Percentiles rank a stretch among this genome's conserved stretches.
phyloP scores from a whole-genome alignment of 163 green algal species.

The Chlorella variabilis region DNA sequence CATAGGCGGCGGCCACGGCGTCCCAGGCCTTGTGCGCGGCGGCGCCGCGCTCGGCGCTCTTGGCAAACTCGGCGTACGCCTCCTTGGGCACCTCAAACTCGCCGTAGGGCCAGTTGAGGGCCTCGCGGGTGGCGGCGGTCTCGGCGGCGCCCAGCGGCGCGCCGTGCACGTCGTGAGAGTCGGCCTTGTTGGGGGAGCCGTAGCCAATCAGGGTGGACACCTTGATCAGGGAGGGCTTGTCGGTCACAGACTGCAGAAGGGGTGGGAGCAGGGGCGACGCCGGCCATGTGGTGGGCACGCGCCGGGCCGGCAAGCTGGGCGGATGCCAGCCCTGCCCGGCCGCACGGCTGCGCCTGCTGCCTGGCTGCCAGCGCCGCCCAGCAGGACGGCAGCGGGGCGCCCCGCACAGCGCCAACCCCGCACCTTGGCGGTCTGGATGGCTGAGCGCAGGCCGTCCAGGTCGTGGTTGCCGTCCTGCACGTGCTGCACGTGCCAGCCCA shows the following conservation, averaged over 20 bases:
- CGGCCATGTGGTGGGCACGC: no score
- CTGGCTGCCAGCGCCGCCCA: no score
- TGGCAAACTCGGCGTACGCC: slow-evolving; percentile 59
- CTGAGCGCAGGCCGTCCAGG: slow-evolving; percentile 85
- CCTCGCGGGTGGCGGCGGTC: slow-evolving; percentile 92
- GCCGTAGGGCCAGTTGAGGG: slow-evolving; percentile 93
- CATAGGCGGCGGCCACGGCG: slow-evolving; percentile 70
- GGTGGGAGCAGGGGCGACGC: neutral
- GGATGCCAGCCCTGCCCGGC: no score
- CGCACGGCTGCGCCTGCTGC: no score
- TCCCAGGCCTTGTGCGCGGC: slow-evolving; percentile 52
- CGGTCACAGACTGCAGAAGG: slow-evolving; percentile 74
- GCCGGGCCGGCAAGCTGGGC: no score
- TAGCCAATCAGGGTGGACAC: slow-evolving; percentile 99
- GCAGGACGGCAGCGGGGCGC: no score
- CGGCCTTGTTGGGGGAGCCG: slow-evolving; percentile 98
- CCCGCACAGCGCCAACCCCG: no score
- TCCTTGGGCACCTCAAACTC: slow-evolving; percentile 87
- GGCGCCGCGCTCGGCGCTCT: slow-evolving; percentile 41
- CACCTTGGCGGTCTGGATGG: slow-evolving; percentile 92
- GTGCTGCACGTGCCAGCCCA: slow-evolving; percentile 87
- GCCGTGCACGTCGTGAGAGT: slow-evolving; percentile 98
- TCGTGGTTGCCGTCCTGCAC: slow-evolving; percentile 97
- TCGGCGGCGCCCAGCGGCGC: slow-evolving; percentile 95
- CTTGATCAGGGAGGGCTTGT: slow-evolving; percentile 99